Base-by-base conservation (phyloP, 768 basidiomycete genomes). In the Suillus subalutaceus region DNA sequence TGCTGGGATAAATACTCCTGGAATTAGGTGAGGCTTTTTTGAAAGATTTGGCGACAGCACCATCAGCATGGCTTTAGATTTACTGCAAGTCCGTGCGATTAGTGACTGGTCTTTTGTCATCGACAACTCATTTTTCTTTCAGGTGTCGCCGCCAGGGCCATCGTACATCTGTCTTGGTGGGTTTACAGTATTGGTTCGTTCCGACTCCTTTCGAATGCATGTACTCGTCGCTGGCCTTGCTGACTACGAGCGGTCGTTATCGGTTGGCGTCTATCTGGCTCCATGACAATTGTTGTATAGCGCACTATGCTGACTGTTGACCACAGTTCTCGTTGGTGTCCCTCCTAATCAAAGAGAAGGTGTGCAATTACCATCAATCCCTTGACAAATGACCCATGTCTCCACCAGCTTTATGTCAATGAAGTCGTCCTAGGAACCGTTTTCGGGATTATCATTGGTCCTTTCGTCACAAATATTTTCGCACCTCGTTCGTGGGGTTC, bases 361-460 rank as follows among this genome's bases (percentile, higher is more conserved):
- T 91, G 58, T 18, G 76, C 6, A n/a, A 37, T 20, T 7, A 2
- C 20, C 6, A n/a, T n/a, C 6, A 13, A 37, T 13, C 20, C 12
- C 10, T 37, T 12, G 12, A 20, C 44, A 26, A 62, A 37, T 62
- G 1, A 55, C 44, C 35, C 18, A 30, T 15, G 57, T 48, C 58
- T 46, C 12, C 20, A n/a, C n/a, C 62, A 93, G 87, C 72, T 97
- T 7, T 97, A 91, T 72, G 86, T 97, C 69, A 97, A 95, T 71
- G 97, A 99, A 82, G 96, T 97, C 43, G 90, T 96, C 40, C 88
- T 97, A 32, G 96, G 94, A 3, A 96, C 95, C 0, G 83, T 83
- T 0, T 89, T 89, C 65, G 81, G 83, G 2, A 68, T 83, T 4
- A 40, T 87, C 58, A 84, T 91, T 61, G 92, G 94, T 3, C 96